Conservation (phyloP, 2,329 filamentous ascomycete species). For the Acrocalymma vagum region DNA sequence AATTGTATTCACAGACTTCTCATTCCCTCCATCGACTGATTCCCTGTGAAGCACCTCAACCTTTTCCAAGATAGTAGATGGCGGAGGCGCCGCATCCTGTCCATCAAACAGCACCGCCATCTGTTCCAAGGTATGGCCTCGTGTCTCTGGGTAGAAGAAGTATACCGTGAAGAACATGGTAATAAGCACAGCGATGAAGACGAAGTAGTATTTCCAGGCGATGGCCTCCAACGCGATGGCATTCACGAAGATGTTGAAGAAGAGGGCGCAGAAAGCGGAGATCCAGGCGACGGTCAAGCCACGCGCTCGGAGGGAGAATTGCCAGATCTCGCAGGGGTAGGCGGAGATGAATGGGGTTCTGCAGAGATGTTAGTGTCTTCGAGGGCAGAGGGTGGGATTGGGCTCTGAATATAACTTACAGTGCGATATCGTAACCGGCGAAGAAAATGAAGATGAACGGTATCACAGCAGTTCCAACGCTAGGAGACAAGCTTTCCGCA, state of each 20-base stretch:
- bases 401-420: constrained; percentile 19
- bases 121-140: constrained; percentile 17
- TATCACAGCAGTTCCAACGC: constrained; percentile 15
- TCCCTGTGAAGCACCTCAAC: no score
- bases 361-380: constrained; percentile 61
- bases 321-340: constrained; percentile 44
- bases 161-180: constrained; percentile 14
- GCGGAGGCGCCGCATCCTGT: constrained; percentile 34
- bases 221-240: constrained; percentile 26
- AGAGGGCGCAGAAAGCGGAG: constrained; percentile 8
- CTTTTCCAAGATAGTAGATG: no score
- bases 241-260: constrained; percentile 18
- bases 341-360: constrained; percentile 34
- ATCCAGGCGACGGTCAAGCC: constrained; percentile 47
- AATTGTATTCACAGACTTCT: no score
- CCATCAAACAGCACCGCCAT: constrained; percentile 21
- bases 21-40: no score
- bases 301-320: constrained; percentile 32
- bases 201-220: constrained; percentile 25
- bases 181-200: constrained; percentile 29
- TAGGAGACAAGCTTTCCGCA: constrained; percentile 5
- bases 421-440: constrained; percentile 40
- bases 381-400: no score
- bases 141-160: constrained; percentile 21
- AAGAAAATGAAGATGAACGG: constrained; percentile 24